These are phyloP conservation scores for Talaromyces trachyspermus DNA, from an alignment of 495 filamentous ascomycete species.

Conservation along the genomic window DNA sequence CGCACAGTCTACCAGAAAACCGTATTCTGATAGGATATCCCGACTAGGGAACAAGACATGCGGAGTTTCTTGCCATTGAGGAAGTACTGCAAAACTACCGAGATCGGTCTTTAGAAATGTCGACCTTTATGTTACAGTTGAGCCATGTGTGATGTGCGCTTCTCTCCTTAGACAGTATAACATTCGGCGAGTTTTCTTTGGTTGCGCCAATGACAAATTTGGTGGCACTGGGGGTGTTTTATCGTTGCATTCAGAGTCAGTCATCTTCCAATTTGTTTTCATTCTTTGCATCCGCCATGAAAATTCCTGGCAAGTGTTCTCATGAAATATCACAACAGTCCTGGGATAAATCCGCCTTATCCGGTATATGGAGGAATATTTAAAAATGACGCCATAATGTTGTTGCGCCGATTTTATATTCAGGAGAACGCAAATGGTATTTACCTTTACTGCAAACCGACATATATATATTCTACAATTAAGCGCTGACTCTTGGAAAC, in stretches of 20 bases:
- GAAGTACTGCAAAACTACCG: conserved; percentile 48
- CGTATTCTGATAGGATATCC: not conserved
- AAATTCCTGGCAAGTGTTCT: not conserved
- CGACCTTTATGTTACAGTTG: conserved; percentile 90
- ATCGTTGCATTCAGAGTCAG: conserved; percentile 69
- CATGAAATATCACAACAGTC: conserved; percentile 23
- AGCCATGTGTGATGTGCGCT: conserved; percentile 98
- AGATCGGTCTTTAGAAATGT: conserved; percentile 58
- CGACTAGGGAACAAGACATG: conserved; percentile 80
- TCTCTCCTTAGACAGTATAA: conserved; percentile 79
- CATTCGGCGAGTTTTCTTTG: conserved; percentile 81
- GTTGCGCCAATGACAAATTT: conserved; percentile 93
- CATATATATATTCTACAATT: not conserved
- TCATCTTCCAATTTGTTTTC: conserved; percentile 1
- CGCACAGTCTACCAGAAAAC: not conserved
- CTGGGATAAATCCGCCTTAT: conserved; percentile 61
- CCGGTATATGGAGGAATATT: conserved; percentile 76
- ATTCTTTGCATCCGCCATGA: not conserved
- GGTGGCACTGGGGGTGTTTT: conserved; percentile 92
- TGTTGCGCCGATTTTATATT: conserved; percentile 88
- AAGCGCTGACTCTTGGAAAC: conserved; percentile 3
- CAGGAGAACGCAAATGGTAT: conserved; percentile 88
- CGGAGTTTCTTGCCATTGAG: conserved; percentile 82
- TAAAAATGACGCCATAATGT: conserved; percentile 79
- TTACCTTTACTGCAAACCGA: not conserved